Conservation (phyloP, 2,329 filamentous ascomycete genomes). For the Aureobasidium sp. region DNA sequence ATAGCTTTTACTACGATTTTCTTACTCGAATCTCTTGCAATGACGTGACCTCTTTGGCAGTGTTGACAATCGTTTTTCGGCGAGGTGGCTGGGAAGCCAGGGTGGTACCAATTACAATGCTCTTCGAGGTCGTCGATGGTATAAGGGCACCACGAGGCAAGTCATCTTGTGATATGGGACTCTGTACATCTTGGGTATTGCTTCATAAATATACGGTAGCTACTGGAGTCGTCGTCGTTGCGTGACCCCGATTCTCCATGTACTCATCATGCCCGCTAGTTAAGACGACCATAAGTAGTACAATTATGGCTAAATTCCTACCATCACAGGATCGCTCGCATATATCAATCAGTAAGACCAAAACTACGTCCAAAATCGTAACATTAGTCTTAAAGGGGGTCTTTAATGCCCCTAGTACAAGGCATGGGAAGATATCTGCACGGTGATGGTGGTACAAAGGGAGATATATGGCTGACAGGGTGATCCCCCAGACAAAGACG, state of each 20-base stretch:
- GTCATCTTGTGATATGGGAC: rapidly evolving
- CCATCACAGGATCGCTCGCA: too few species aligned
- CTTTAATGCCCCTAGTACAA: neutral
- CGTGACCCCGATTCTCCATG: neutral
- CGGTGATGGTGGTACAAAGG: neutral
- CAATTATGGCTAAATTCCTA: too few species aligned
- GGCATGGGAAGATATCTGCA: neutral
- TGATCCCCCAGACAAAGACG: neutral
- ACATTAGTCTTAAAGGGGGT: neutral
- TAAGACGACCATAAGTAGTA: too few species aligned
- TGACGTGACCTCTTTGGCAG: neutral
- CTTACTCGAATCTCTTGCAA: neutral
- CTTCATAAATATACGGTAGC: neutral
- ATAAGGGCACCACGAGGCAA: neutral
- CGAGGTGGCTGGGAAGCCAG: constrained; percentile 1
- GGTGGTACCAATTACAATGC: neutral
- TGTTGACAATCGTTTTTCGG: neutral
- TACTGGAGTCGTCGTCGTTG: too few species aligned
- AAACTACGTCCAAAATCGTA: too few species aligned
- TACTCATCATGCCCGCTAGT: neutral
- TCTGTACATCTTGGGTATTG: too few species aligned
- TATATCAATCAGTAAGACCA: neutral
- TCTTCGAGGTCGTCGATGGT: neutral
- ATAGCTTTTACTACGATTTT: neutral
- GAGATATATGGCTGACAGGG: neutral